These are phyloP conservation scores for Aureobasidium sp. DNA, from an alignment of 2,329 filamentous ascomycete genomes.

Conservation along the genomic window DNA sequence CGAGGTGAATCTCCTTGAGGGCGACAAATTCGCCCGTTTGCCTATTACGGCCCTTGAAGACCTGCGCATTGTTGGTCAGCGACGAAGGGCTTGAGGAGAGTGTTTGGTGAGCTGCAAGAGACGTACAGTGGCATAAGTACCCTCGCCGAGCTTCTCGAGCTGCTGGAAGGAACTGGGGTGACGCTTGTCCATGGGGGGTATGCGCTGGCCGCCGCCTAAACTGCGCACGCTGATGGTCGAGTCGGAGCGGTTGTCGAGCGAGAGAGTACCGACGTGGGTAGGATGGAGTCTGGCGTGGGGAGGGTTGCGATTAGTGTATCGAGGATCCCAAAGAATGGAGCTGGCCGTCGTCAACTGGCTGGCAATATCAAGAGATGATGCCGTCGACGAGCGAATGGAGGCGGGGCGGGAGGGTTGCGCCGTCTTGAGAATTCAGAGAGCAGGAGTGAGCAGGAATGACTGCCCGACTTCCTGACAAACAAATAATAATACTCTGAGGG, in stretches of 20 bases:
- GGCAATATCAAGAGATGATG: constrained; percentile 34
- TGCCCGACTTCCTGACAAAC: constrained; percentile 13
- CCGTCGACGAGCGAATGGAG: constrained; percentile 21
- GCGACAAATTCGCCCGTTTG: constrained; percentile 96
- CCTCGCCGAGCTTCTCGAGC: constrained; percentile 95
- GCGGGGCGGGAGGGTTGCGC: constrained; percentile 17
- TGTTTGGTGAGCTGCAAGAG: not conserved
- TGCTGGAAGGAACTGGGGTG: constrained; percentile 98
- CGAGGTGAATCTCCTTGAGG: constrained; percentile 96
- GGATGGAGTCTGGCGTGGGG: constrained; percentile 40
- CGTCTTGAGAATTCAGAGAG: constrained; percentile 16
- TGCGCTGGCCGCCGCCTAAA: constrained; percentile 38
- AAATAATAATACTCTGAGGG: not conserved
- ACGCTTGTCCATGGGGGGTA: constrained; percentile 72
- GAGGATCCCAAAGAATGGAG: constrained; percentile 44
- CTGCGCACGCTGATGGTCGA: constrained; percentile 45
- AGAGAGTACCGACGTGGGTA: constrained; percentile 44
- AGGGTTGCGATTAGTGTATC: constrained; percentile 38
- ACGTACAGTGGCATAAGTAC: constrained; percentile 92
- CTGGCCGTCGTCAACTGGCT: constrained; percentile 43
- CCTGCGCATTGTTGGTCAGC: constrained; percentile 45
- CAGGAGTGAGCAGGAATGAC: constrained; percentile 13
- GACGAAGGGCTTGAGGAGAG: not conserved
- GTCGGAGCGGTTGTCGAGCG: constrained; percentile 41
- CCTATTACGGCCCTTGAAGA: constrained; percentile 96